Conservation (phyloP, 495 filamentous ascomycete species). For the Ascodesmis nigricans region DNA sequence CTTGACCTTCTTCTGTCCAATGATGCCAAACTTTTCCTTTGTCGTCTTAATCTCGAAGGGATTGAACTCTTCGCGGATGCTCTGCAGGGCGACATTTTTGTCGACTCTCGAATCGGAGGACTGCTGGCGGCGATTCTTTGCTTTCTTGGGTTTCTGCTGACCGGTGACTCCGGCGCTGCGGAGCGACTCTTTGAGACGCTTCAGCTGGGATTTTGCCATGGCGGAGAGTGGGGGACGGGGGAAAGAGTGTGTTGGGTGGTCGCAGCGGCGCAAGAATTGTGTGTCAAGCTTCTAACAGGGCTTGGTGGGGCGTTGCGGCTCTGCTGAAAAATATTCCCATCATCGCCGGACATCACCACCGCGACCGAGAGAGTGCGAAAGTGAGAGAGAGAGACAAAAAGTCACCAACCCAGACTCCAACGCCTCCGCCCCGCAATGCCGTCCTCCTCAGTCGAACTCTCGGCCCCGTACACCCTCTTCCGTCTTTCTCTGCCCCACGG, state of each 20-base stretch:
- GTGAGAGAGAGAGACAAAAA: too few relatives aligned
- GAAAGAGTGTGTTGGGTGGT: too few relatives aligned
- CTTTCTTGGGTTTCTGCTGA: conserved; percentile 77
- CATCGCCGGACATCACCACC: too few relatives aligned
- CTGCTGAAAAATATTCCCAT: too few relatives aligned
- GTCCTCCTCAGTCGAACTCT: conserved; percentile 19
- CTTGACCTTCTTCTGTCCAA: conserved; percentile 28
- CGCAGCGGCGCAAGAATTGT: too few relatives aligned
- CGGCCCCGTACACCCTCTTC: conserved; percentile 19
- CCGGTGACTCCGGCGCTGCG: conserved; percentile 69
- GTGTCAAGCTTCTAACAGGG: too few relatives aligned
- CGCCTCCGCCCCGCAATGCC: too few relatives aligned
- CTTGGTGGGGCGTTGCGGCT: too few relatives aligned
- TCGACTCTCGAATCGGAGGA: conserved; percentile 48
- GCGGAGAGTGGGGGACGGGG: conserved; percentile 7
- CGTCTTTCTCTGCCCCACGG: conserved; percentile 16
- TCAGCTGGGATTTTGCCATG: conserved; percentile 91
- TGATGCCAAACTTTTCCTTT: conserved; percentile 14
- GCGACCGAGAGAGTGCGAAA: too few relatives aligned
- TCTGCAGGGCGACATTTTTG: conserved; percentile 48
- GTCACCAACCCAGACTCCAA: too few relatives aligned
- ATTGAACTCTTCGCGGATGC: conserved; percentile 87
- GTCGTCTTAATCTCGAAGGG: conserved; percentile 78
- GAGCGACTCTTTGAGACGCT: conserved; percentile 78
- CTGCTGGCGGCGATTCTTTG: conserved; percentile 52